Conservation (phyloP, 306 rosid species). For the Corylus avellana region DNA sequence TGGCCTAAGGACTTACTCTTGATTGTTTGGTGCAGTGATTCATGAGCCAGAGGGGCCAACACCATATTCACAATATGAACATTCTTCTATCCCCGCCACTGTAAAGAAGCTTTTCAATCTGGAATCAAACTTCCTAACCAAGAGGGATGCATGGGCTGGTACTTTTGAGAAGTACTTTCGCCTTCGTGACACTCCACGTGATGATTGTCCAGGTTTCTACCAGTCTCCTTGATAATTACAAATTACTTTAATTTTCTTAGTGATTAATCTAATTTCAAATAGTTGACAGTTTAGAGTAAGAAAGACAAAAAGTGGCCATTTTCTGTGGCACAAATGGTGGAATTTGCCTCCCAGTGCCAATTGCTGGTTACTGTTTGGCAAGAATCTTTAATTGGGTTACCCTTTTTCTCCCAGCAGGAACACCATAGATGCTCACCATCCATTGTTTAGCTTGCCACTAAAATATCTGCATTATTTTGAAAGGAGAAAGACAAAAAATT, state of each 20-base stretch:
- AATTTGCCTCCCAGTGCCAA: background rate
- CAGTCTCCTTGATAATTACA: conserved; percentile 2
- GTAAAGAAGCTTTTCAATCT: conserved; percentile 93
- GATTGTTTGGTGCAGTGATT: conserved; percentile 56
- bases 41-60: conserved; percentile 86
- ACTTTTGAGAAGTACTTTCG: conserved; percentile 74
- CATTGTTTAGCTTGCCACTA: background rate
- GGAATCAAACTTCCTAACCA: conserved; percentile 88
- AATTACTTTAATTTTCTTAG: conserved; percentile 1
- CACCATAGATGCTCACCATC: background rate
- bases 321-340: background rate
- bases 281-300: background rate
- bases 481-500: background rate
- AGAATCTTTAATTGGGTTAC: background rate
- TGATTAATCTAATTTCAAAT: background rate
- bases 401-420: background rate
- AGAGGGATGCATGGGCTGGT: conserved; percentile 99
- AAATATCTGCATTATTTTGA: background rate
- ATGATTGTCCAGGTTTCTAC: conserved; percentile 91
- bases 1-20: conserved; percentile 15
- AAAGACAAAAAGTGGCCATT: background rate
- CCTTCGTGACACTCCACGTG: conserved; percentile 73
- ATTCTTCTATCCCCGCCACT: conserved; percentile 88
- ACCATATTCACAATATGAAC: conserved; percentile 75
- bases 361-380: background rate